A percentile compares a stretch with the other conserved stretches of the same genome.
Evolutionary conservation across 306 rosid species (phyloP).

Genomic region (Vigna radiata): DNA sequence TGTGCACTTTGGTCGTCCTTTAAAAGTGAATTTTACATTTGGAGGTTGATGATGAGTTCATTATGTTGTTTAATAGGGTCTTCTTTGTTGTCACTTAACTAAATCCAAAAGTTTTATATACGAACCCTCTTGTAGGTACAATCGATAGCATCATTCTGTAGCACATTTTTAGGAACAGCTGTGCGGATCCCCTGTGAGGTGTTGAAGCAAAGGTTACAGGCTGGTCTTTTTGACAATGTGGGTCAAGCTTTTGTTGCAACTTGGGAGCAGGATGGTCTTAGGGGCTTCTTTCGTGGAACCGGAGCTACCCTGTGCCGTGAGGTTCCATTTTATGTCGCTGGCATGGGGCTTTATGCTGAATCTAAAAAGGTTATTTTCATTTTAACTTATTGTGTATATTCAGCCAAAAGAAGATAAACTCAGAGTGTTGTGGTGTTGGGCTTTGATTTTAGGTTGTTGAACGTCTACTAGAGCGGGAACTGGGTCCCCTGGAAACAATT

Average conservation of each 20-base stretch:
- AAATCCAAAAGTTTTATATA: slow-evolving; percentile 24
- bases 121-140: slow-evolving; percentile 71
- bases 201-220: slow-evolving; percentile 95
- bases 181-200: slow-evolving; percentile 98
- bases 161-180: slow-evolving; percentile 98
- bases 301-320: slow-evolving; percentile 99
- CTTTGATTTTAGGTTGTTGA: slow-evolving; percentile 68
- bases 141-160: slow-evolving; percentile 90
- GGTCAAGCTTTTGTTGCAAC: slow-evolving; percentile 90
- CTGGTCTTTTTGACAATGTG: slow-evolving; percentile 88
- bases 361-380: slow-evolving; percentile 76
- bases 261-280: slow-evolving; percentile 92
- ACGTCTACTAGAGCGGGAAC: slow-evolving; percentile 73
- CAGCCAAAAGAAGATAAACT: not conserved
- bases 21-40: not conserved
- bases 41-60: not conserved
- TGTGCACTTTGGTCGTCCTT: not conserved
- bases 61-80: not conserved
- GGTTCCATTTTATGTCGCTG: slow-evolving; percentile 99
- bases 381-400: not conserved
- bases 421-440: slow-evolving; percentile 3
- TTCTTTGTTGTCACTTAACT: slow-evolving; percentile 23
- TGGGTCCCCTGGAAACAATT: slow-evolving; percentile 96
- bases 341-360: slow-evolving; percentile 98
- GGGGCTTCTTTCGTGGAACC: slow-evolving; percentile 99